Evolutionary conservation across 1,284 basidiomycete genomes (phyloP), one percentile per base, ranked within the genome.

Genomic region (Apiotrichum veenhuisii): DNA sequence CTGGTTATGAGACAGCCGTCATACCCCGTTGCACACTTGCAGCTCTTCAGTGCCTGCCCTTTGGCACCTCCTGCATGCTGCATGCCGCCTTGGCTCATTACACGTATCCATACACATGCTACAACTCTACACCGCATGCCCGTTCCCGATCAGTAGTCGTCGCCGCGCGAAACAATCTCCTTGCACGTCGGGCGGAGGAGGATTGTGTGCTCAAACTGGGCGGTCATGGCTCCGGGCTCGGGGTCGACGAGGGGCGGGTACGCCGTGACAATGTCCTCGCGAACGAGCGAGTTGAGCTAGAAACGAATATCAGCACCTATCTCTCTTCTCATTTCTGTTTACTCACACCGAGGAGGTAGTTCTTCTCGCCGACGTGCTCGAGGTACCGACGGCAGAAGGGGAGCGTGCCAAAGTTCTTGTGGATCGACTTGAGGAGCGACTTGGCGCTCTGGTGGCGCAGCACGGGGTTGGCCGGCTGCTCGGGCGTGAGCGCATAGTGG

Each of bases 371-470:
- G 3, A 83, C 79, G 26, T 91, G 85, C 67, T 97, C 96, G 34
- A 98, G 83, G 76, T 98, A 98, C 56, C 96, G 82, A 61, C 95
- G 82, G 76, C 95, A 98, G 79, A 92, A 99, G 5, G 96, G 95
- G 55, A 99, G 78, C 4, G 93, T 94, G 45, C 92, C 94, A 77
- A 98, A 99, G 76, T 91, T 87, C 75, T 86, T 89, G 72, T 91
- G 88, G 78, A 99, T 98, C 5, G 86, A 85, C 66, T 87, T 88
- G 34, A 98, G 81, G 43, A 99, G 77, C 5, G 87, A 83, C 75
- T 92, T 94, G 0, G 94, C 91, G 25, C 88, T 86, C 47, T 86
- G 87, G 65, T 95, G 80, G 61, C 91, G 69, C 47, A 72, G 63
- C 12, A 53, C 66, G 55, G 72, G 73, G 47, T 59, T 55, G 34